phyloP scores from a whole-genome alignment of 2,329 filamentous ascomycete genomes.

The Mollisiaceae sp. region DNA sequence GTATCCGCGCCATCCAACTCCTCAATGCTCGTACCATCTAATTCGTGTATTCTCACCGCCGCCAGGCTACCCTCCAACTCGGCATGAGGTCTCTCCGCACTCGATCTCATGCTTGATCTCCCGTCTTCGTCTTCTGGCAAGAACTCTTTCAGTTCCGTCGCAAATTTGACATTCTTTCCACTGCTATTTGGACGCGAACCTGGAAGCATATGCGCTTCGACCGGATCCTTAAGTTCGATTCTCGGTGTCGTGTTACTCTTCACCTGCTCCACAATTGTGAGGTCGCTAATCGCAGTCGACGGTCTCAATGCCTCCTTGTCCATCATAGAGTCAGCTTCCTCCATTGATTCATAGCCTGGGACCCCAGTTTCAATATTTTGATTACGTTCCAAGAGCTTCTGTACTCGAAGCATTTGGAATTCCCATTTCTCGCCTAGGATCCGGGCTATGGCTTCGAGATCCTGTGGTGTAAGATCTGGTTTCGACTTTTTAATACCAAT shows the following conservation, averaged over 20 bases:
- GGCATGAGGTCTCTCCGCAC: background rate
- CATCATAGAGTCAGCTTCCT: constrained; percentile 27
- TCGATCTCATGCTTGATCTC: background rate
- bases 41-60: background rate
- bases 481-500: constrained; percentile 34
- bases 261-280: constrained; percentile 41
- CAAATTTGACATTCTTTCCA: background rate
- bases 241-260: constrained; percentile 42
- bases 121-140: background rate
- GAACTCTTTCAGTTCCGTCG: background rate
- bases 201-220: constrained; percentile 32
- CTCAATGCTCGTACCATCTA: background rate
- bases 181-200: background rate
- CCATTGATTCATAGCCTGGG: constrained; percentile 19
- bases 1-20: background rate
- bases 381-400: constrained; percentile 41
- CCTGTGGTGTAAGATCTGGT: constrained; percentile 39
- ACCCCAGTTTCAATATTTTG: constrained; percentile 38
- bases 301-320: constrained; percentile 38
- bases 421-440: constrained; percentile 40
- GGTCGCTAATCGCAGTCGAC: constrained; percentile 40
- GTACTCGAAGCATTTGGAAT: constrained; percentile 37
- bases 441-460: constrained; percentile 40
- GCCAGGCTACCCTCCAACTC: background rate
- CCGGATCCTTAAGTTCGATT: constrained; percentile 38